Conservation (phyloP, 306 rosid species). For the Acacia confusa region DNA sequence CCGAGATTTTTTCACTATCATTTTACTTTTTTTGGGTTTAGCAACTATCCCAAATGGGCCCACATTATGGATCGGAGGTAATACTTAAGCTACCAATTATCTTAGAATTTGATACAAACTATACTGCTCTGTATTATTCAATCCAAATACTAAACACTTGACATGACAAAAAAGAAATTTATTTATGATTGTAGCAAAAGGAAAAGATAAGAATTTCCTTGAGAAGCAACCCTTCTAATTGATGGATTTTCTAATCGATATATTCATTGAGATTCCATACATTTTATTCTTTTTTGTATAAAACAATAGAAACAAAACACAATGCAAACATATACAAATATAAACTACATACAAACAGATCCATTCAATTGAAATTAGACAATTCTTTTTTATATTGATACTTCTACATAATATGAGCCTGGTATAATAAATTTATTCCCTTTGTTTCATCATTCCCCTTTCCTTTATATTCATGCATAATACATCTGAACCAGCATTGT, state of each 20-base stretch:
- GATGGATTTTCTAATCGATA: neutral
- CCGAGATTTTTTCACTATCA: too few species aligned
- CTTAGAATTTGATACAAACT: neutral
- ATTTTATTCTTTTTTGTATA: slow-evolving; percentile 3
- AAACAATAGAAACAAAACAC: slow-evolving; percentile 20
- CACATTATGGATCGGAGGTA: too few species aligned
- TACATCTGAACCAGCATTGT: neutral
- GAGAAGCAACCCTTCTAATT: slow-evolving; percentile 56
- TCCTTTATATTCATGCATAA: neutral
- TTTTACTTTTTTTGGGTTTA: too few species aligned
- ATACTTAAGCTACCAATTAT: neutral
- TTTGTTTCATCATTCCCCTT: neutral
- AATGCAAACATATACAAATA: slow-evolving; percentile 38
- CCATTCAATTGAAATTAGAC: slow-evolving; percentile 34
- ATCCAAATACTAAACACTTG: neutral
- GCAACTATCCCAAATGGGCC: too few species aligned
- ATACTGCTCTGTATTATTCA: neutral
- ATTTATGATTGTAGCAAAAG: neutral
- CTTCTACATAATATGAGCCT: neutral
- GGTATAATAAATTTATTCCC: neutral
- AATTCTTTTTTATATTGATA: neutral
- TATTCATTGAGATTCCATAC: neutral
- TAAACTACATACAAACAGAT: neutral
- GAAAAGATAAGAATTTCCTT: slow-evolving; percentile 30
- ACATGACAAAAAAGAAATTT: neutral